Conservation (phyloP, 331 rosid genomes). For the Prunus yedoensis region DNA sequence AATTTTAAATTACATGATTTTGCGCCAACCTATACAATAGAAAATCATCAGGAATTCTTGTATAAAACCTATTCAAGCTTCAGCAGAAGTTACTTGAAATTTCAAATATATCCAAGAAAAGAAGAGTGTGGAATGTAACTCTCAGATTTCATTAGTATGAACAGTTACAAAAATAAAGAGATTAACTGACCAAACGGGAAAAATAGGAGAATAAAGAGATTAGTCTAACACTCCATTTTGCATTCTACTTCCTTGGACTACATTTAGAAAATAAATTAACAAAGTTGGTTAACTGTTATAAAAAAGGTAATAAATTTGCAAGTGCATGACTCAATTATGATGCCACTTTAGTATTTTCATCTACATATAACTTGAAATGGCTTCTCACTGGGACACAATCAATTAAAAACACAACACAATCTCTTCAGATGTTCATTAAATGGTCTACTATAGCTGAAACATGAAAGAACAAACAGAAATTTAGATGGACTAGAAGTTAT, state of each 20-base stretch:
- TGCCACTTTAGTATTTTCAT: neutral
- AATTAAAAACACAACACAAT: neutral
- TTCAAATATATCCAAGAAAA: neutral
- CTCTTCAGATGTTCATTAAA: neutral
- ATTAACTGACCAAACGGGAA: neutral
- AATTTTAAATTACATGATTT: slow-evolving; percentile 32
- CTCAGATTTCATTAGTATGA: neutral
- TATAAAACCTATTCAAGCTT: neutral
- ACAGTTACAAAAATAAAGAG: neutral
- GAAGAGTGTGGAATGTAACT: neutral
- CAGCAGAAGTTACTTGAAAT: neutral
- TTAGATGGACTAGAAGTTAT: neutral
- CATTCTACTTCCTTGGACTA: neutral
- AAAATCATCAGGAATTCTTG: neutral
- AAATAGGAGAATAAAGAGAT: neutral
- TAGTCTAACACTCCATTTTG: neutral
- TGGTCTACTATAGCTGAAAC: neutral
- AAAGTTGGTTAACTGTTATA: neutral
- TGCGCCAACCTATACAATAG: slow-evolving; percentile 31
- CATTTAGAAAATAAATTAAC: neutral
- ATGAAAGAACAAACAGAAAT: neutral
- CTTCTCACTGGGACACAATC: neutral
- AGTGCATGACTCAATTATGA: neutral
- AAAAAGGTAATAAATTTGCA: neutral
- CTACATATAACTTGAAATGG: neutral